Evolutionary conservation across 2,329 filamentous ascomycete genomes (phyloP).

Genomic region (Colletotrichum eleusines): DNA sequence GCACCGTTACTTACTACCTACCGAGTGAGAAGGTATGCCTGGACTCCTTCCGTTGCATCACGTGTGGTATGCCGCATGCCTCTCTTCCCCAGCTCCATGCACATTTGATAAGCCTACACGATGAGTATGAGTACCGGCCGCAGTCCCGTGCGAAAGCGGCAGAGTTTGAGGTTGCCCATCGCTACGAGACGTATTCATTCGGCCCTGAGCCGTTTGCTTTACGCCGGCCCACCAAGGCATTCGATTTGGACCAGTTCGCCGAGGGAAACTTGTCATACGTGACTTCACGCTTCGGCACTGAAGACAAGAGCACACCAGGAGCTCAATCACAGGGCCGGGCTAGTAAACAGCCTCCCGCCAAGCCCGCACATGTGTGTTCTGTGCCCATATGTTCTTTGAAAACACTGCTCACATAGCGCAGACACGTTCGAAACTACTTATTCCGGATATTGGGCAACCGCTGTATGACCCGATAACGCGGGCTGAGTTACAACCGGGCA

Average conservation of each 20-base stretch:
- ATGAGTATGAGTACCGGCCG: conserved; percentile 58
- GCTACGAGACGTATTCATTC: conserved; percentile 46
- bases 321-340: conserved; percentile 20
- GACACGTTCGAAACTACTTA: conserved; percentile 48
- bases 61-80: conserved; percentile 62
- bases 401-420: conserved; percentile 17
- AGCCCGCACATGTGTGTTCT: conserved; percentile 19
- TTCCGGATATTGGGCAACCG: conserved; percentile 64
- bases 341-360: conserved; percentile 20
- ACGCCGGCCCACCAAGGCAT: conserved; percentile 55
- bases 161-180: conserved; percentile 55
- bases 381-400: not conserved
- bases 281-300: conserved; percentile 55
- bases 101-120: conserved; percentile 61
- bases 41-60: conserved; percentile 64
- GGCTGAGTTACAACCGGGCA: conserved; percentile 61
- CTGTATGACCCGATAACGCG: conserved; percentile 71
- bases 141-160: conserved; percentile 50
- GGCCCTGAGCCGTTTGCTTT: conserved; percentile 57
- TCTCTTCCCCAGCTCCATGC: conserved; percentile 61
- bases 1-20: conserved; percentile 60
- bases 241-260: conserved; percentile 59
- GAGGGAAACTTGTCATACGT: conserved; percentile 62
- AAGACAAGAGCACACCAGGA: conserved; percentile 35
- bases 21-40: conserved; percentile 60